Conservation (phyloP, 768 basidiomycete genomes). For the Lactifluus volemus region DNA sequence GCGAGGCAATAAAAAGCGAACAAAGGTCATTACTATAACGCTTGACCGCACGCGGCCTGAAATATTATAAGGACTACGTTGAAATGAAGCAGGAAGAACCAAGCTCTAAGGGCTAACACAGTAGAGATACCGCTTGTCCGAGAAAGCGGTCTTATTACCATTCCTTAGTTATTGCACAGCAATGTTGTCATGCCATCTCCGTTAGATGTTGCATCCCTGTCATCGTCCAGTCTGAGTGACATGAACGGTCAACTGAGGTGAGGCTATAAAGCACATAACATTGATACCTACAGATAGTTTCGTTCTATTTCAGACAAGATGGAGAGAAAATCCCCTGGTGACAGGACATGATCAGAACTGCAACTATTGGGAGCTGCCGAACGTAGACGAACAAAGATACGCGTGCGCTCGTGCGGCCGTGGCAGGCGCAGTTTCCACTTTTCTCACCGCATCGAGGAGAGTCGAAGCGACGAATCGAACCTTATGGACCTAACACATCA, state of each 20-base stretch:
- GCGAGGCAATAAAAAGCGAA: slow-evolving; percentile 8
- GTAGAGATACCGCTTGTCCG: slow-evolving; percentile 6
- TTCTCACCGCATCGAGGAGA: slow-evolving; percentile 73
- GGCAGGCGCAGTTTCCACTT: slow-evolving; percentile 70
- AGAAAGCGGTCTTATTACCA: background rate
- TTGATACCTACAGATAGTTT: slow-evolving; percentile 63
- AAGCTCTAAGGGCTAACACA: slow-evolving; percentile 3
- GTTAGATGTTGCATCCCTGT: slow-evolving; percentile 53
- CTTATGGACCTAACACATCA: slow-evolving; percentile 61
- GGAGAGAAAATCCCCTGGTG: slow-evolving; percentile 81
- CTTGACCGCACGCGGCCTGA: background rate
- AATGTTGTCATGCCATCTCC: slow-evolving; percentile 43
- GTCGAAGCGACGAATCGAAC: slow-evolving; percentile 91
- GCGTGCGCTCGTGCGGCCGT: slow-evolving; percentile 80
- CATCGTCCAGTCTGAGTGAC: slow-evolving; percentile 51
- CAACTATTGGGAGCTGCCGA: background rate
- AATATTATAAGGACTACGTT: slow-evolving; percentile 10
- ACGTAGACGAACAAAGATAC: slow-evolving; percentile 60
- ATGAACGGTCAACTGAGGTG: background rate
- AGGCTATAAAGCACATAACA: background rate
- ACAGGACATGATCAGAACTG: background rate
- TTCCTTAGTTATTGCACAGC: slow-evolving; percentile 18
- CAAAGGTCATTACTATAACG: background rate
- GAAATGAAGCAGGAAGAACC: background rate
- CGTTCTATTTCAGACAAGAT: slow-evolving; percentile 88